Evolutionary conservation across 257 asterid genomes (phyloP).

Genomic region (Sherardia arvensis): DNA sequence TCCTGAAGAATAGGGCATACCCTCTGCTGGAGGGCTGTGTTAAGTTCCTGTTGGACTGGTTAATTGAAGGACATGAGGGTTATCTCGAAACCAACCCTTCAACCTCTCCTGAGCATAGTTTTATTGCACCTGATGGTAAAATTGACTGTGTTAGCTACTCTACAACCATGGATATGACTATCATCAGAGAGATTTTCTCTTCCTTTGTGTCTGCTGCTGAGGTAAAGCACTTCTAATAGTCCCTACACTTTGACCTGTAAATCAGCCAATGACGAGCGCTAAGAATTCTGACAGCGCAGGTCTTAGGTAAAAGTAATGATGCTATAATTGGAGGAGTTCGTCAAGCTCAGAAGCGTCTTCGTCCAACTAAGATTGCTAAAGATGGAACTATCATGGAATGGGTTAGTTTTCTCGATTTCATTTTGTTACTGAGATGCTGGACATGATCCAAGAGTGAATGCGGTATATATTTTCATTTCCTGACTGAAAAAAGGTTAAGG

Average conservation of each 20-base stretch:
- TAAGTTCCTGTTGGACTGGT: conserved; percentile 65
- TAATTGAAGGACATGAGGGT: conserved; percentile 48
- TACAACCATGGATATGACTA: conserved; percentile 72
- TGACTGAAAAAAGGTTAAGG: neutral
- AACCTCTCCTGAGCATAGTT: conserved; percentile 70
- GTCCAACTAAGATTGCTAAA: conserved; percentile 43
- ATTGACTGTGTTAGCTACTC: conserved; percentile 72
- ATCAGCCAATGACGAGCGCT: neutral
- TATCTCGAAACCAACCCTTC: conserved; percentile 79
- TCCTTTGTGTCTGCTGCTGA: conserved; percentile 55
- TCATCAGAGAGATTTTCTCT: conserved; percentile 52
- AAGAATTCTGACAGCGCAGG: conserved; percentile 22
- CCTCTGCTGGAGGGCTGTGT: conserved; percentile 64
- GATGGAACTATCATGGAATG: conserved; percentile 87
- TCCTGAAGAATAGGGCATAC: conserved; percentile 49
- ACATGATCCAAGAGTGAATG: neutral
- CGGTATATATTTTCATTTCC: neutral
- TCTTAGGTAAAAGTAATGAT: conserved; percentile 43
- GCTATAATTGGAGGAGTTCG: conserved; percentile 43
- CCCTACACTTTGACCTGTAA: neutral
- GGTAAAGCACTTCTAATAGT: conserved; percentile 25
- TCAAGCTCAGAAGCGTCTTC: conserved; percentile 52
- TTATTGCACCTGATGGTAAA: conserved; percentile 63
- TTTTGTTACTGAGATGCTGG: neutral
- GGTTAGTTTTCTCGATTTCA: conserved; percentile 31